These are phyloP conservation scores for Aspergillus fischeri DNA, from an alignment of 2,329 filamentous ascomycete genomes.

Conservation along the genomic window DNA sequence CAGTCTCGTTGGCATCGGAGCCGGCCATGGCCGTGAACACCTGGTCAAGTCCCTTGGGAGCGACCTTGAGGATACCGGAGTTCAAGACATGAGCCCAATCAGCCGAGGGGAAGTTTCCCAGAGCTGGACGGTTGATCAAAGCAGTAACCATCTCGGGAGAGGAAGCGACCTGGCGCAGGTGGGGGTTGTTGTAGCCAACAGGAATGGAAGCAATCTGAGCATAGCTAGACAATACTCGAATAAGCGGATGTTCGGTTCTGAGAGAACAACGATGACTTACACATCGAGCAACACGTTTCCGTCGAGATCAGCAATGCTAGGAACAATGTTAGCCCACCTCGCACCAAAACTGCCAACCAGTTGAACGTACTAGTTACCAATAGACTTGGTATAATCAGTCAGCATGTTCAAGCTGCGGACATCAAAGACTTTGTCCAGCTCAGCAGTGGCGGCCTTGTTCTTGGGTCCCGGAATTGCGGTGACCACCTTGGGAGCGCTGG, in stretches of 20 bases:
- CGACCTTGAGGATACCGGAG: constrained; percentile 74
- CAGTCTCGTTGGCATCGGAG: constrained; percentile 89
- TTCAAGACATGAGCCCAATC: constrained; percentile 79
- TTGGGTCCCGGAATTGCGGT: constrained; percentile 71
- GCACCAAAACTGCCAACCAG: neutral
- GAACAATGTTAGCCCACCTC: constrained; percentile 13
- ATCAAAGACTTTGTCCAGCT: constrained; percentile 77
- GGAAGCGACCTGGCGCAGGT: constrained; percentile 64
- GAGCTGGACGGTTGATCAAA: constrained; percentile 81
- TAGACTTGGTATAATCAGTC: constrained; percentile 67
- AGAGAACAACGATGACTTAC: constrained; percentile 26
- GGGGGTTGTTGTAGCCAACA: constrained; percentile 86
- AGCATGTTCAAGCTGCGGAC: constrained; percentile 82
- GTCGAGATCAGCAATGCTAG: constrained; percentile 48
- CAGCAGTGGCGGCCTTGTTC: constrained; percentile 63
- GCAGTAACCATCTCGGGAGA: constrained; percentile 75
- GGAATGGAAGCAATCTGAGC: constrained; percentile 92
- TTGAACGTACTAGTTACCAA: constrained; percentile 66
- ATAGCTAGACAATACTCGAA: constrained; percentile 50
- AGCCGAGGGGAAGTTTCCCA: constrained; percentile 84
- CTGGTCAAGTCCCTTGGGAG: constrained; percentile 77
- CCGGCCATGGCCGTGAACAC: constrained; percentile 88
- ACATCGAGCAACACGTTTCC: constrained; percentile 51
- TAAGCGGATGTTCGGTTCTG: neutral
- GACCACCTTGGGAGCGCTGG: constrained; percentile 49